A percentile compares a stretch with the other conserved stretches of the same genome.
phyloP scores from a whole-genome alignment of 2,329 filamentous ascomycete genomes.

The Fusarium globosum region DNA sequence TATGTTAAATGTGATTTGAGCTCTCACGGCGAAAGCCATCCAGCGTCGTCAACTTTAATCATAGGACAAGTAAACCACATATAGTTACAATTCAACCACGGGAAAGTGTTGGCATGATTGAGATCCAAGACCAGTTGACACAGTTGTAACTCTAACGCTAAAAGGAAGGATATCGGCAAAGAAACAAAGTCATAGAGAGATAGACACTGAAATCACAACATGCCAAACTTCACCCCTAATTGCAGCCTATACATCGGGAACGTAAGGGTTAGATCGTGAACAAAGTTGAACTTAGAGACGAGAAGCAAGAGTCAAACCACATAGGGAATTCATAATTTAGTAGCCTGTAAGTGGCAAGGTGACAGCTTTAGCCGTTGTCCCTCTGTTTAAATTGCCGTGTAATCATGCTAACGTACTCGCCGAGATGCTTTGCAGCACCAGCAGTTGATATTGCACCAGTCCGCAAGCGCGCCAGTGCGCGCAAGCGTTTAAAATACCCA shows the following conservation, averaged over 20 bases:
- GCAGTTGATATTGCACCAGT: background rate
- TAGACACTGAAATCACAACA: background rate
- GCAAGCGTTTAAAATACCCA: slow-evolving; percentile 18
- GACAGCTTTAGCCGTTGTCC: background rate
- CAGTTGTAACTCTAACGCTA: background rate
- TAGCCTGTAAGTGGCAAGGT: background rate
- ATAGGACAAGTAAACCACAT: background rate
- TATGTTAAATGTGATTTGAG: background rate
- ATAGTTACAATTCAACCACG: no score
- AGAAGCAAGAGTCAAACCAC: background rate
- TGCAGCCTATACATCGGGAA: background rate
- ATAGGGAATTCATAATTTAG: background rate
- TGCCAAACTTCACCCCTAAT: background rate
- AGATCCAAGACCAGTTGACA: background rate
- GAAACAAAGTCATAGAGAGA: background rate
- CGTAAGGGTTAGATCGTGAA: background rate
- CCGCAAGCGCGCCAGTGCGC: slow-evolving; percentile 4
- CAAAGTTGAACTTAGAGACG: background rate
- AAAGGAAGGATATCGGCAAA: background rate
- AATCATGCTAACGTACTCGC: background rate
- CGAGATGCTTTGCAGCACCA: background rate
- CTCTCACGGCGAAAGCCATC: background rate
- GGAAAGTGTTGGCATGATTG: background rate
- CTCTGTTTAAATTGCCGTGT: background rate
- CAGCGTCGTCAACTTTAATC: background rate